phyloP scores from a whole-genome alignment of 1,139 yeast genomes.

The Yamadazyma siamensis region DNA sequence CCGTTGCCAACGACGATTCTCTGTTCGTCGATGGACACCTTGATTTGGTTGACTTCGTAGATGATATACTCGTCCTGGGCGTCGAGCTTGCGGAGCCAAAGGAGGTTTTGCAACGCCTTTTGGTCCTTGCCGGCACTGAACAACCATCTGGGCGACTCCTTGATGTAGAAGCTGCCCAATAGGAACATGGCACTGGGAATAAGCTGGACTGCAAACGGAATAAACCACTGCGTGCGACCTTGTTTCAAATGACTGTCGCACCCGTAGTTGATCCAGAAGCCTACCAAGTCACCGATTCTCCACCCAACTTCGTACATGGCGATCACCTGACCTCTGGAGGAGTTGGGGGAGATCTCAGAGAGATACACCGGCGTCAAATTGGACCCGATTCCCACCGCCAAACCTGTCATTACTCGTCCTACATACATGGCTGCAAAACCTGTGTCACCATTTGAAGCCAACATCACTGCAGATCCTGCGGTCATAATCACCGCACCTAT shows the following conservation, averaged over 20 bases:
- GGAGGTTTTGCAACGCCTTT: constrained; percentile 25
- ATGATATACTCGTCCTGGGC: constrained; percentile 35
- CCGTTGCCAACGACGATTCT: constrained; percentile 32
- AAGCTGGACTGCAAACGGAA: constrained; percentile 43
- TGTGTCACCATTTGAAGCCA: constrained; percentile 25
- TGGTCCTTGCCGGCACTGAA: constrained; percentile 9
- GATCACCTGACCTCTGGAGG: constrained; percentile 38
- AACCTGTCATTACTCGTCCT: constrained; percentile 40
- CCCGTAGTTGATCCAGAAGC: constrained; percentile 44
- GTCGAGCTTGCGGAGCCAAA: constrained; percentile 37
- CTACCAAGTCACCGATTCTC: constrained; percentile 42
- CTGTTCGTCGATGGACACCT: constrained; percentile 26
- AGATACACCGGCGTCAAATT: constrained; percentile 41
- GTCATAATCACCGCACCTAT: constrained; percentile 34
- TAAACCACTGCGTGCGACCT: constrained; percentile 35
- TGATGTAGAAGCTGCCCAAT: constrained; percentile 26
- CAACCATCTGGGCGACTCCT: constrained; percentile 17
- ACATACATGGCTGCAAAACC: constrained; percentile 42
- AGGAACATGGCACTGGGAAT: constrained; percentile 41
- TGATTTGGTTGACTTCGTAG: constrained; percentile 32
- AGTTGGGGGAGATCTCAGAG: constrained; percentile 40
- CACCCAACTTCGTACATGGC: constrained; percentile 42
- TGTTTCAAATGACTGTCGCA: constrained; percentile 28
- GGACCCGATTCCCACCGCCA: constrained; percentile 40
- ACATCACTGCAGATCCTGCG: constrained; percentile 38